These are phyloP conservation scores for Chrysoporthe austroafricana DNA, from an alignment of 2,329 filamentous ascomycete species.

Conservation along the genomic window DNA sequence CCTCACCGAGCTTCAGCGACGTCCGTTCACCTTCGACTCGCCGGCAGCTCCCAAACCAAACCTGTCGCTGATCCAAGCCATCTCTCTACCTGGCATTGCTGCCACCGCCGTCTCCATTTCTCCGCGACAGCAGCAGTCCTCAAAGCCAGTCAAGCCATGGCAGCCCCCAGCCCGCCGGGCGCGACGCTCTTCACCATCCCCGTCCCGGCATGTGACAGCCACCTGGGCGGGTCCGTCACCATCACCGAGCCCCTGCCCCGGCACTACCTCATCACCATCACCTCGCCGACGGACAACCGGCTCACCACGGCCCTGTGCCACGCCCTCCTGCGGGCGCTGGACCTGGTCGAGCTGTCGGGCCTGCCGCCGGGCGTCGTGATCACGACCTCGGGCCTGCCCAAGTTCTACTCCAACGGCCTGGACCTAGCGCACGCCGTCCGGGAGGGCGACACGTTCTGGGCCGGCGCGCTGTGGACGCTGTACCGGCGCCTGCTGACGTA, in stretches of 20 bases:
- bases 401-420: conserved; percentile 86
- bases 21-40: too few species aligned
- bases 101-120: too few species aligned
- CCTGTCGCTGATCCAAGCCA: too few species aligned
- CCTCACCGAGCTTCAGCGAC: not conserved
- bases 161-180: conserved; percentile 17
- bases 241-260: conserved; percentile 63
- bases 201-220: conserved; percentile 48
- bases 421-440: conserved; percentile 69
- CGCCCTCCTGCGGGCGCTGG: conserved; percentile 70
- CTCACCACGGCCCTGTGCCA: conserved; percentile 70
- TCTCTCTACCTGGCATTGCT: too few species aligned
- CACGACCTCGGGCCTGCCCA: conserved; percentile 74
- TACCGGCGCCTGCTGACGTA: conserved; percentile 70
- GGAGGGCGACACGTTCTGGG: conserved; percentile 62
- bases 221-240: conserved; percentile 61
- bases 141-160: conserved; percentile 32
- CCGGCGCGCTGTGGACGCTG: conserved; percentile 63
- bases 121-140: not conserved
- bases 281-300: conserved; percentile 75
- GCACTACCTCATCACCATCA: conserved; percentile 75
- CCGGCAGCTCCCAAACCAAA: not conserved
- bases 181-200: conserved; percentile 62
- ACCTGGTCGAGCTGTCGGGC: conserved; percentile 69
- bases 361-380: conserved; percentile 74